Evolutionary conservation across 345 rosid genomes (phyloP).

Genomic region (Garcia nutans): DNA sequence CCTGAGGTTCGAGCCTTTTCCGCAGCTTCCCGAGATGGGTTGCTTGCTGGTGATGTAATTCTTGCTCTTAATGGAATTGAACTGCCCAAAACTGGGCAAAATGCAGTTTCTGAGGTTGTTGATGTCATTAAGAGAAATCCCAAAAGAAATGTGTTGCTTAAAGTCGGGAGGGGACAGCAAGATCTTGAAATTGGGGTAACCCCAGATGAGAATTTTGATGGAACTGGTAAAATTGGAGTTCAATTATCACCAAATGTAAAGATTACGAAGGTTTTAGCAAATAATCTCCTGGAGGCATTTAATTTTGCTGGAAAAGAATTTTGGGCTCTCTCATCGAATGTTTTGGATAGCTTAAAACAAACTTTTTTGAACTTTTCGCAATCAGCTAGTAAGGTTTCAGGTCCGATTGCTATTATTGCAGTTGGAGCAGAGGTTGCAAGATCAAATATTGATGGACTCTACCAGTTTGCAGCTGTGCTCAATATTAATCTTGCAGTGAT

Average conservation of each 20-base stretch:
- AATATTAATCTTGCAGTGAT: slow-evolving; percentile 88
- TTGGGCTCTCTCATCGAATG: slow-evolving; percentile 66
- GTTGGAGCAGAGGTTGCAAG: slow-evolving; percentile 99
- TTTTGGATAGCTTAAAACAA: slow-evolving; percentile 77
- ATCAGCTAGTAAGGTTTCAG: slow-evolving; percentile 81
- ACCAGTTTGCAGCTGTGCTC: slow-evolving; percentile 83
- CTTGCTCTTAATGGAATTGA: slow-evolving; percentile 58
- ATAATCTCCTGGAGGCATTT: slow-evolving; percentile 55
- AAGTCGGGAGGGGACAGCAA: slow-evolving; percentile 51
- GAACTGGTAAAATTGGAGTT: slow-evolving; percentile 87
- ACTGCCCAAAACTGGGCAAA: slow-evolving; percentile 52
- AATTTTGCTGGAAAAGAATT: slow-evolving; percentile 67
- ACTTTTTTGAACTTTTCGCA: slow-evolving; percentile 82
- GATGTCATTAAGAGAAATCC: slow-evolving; percentile 65
- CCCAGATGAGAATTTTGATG: slow-evolving; percentile 83
- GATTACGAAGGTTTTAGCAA: slow-evolving; percentile 58
- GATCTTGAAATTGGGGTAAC: slow-evolving; percentile 61
- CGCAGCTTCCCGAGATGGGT: slow-evolving; percentile 88
- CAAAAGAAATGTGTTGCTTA: slow-evolving; percentile 57
- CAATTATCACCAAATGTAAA: slow-evolving; percentile 81
- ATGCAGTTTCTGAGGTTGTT: slow-evolving; percentile 68
- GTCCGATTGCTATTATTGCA: slow-evolving; percentile 93
- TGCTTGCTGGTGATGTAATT: slow-evolving; percentile 83
- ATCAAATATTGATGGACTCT: slow-evolving; percentile 81
- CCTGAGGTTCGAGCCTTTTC: slow-evolving; percentile 83